Evolutionary conservation across 306 rosid species (phyloP), one percentile per base, ranked within the genome.

Genomic region (Quercus gilva): DNA sequence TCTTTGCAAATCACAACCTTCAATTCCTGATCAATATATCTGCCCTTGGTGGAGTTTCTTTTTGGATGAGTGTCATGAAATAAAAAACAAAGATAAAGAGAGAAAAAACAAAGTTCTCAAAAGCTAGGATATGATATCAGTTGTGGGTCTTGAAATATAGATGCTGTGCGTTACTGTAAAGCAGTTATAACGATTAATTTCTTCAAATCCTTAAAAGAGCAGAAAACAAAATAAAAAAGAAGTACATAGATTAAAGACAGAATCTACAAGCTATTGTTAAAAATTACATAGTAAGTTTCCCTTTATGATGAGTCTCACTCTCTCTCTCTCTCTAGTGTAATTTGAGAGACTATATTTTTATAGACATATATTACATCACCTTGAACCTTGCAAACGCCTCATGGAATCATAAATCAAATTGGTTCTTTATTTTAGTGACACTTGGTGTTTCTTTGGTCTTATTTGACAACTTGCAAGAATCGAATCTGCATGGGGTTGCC

Each of bases 401-500:
- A 51, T 55, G 56, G 71, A 10, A 59, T 77, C 61, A 89, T 81
- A 78, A 56, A 13, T 86, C 86, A 78, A 74, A 82, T 68, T 85
- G 70, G 77, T 82, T 83, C 81, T 88, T 90, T 83, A 80, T 14
- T 72, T 74, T 23, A 20, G 84, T 75, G 73, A 81, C 81, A 78
- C 81, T 87, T 84, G 91, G 76, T 23, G 73, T 56, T 25, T 89
- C 96, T 83, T 89, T 89, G 71, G 87, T 77, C 87, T 77, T 81
- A 49, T 81, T 75, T 80, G 89, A 87, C 69, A 86, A 86, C 86
- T 87, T 90, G 89, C 81, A 71, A 49, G 92, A 84, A 76, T 89
- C 86, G 75, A 79, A 60, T 33, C 72, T 84, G 71, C 80, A 81
- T 69, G 97, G 94, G 76, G 89, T 87, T 55, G 98, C 93, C 74